Evolutionary conservation across 495 filamentous ascomycete species (phyloP), one percentile per base, ranked within the genome.

Genomic region (Aspergillus avenaceus): DNA sequence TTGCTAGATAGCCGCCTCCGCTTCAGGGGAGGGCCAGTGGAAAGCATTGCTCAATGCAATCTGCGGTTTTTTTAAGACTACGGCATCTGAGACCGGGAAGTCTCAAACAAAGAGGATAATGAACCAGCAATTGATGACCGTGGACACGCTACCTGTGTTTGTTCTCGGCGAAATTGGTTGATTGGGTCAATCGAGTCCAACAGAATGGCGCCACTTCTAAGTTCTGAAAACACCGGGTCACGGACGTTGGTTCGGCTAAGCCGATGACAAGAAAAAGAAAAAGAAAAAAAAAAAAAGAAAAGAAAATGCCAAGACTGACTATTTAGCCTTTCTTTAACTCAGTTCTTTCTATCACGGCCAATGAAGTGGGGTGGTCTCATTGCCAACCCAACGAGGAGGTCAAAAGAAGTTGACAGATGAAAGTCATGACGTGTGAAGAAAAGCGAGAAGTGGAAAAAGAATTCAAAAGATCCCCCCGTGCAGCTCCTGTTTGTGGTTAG

Each of bases 21-120:
- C 21, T 59, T 59, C 41, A 40, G 49, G 7, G 56, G 52, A 19
- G 45, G 52, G 26, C 52, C 48, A 13, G 34, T 4, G 18, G 36
- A 29, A 23, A 48, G 48, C 50, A 47, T 53, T 37, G 19, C 32
- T 36, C 13, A 36, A 2, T 36, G 2, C 32, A 13, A 34, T 31
- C 9, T 9, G 9, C 9, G 28, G 3, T 2, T 31, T 13, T 8
- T 11, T 11, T 13, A 9, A 31, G 9, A 31, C 28, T 31, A 31
- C n/a, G 2, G 8, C 28, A 8, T 8, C 28, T 11, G 28, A 31
- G 8, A 9, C 2, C n/a, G 9, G 28, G 28, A 13, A 11, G 28
- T 31, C 9, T 36, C 18, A 3, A 36, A 36, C 32, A 8, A 36
- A 36, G 32, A 36, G 6, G 32, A 14, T 14, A 5, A 36, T 14